Percentiles rank a stretch among this genome's conserved stretches.
Conservation (phyloP, 345 rosid species). For the Salix koriyanagi region DNA sequence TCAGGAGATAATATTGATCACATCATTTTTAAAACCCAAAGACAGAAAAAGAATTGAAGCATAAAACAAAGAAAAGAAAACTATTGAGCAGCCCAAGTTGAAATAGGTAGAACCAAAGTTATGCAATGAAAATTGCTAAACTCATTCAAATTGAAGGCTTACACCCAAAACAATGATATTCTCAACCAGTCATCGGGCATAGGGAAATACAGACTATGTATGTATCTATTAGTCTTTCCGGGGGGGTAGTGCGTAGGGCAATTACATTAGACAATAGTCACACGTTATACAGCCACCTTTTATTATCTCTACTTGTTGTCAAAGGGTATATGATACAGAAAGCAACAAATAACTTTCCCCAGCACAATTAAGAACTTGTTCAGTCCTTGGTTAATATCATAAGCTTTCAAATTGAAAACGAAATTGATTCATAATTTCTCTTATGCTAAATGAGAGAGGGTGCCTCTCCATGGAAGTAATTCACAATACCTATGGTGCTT, state of each 20-base stretch:
- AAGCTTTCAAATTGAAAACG: background rate
- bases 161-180: background rate
- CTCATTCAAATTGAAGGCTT: background rate
- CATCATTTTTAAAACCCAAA: constrained; percentile 1
- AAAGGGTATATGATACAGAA: background rate
- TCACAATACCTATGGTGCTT: background rate
- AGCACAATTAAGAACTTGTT: background rate
- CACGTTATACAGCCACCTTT: background rate
- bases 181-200: background rate
- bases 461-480: background rate
- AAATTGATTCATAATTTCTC: background rate
- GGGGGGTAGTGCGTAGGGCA: background rate
- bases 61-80: background rate
- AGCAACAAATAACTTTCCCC: background rate
- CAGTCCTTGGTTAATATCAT: background rate
- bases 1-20: constrained; percentile 13
- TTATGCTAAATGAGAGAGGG: background rate
- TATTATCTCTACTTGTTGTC: background rate
- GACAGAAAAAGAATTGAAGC: background rate
- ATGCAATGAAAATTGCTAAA: background rate
- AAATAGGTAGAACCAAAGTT: background rate
- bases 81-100: background rate
- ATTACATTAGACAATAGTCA: background rate
- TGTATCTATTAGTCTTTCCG: background rate
- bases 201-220: background rate